Base-by-base conservation (phyloP, 176 grass and related monocot species). In the Paspalum notatum region DNA sequence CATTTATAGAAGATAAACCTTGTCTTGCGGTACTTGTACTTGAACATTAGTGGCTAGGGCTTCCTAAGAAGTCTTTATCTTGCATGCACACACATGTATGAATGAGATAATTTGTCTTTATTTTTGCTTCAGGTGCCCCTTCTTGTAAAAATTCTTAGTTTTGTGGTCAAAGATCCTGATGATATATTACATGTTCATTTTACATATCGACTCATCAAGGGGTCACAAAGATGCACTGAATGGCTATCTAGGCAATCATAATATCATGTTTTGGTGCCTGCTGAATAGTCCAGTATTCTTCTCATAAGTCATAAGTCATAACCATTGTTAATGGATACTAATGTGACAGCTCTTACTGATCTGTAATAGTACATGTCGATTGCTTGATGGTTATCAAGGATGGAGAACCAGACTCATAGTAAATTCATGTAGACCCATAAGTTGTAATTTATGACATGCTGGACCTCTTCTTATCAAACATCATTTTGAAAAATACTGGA, bases 81-180 rank as follows among this genome's bases (percentile, higher is more conserved):
- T 76, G 13, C 38, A 59, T 84, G 75, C 4, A 27, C n/a, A 17
- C 24, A 84, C 22, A 62, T 74, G 52, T 84, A 69, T 89, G 68
- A 46, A 84, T 68, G 12, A 20, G 14, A 39, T 27, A 71, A 59
- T 45, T 24, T 80, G 6, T 38, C 27, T 17, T 74, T 73, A 10
- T 7, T 72, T 87, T 66, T 42, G 4, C 7, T 66, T 66, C 7
- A 5, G 2, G 8, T 59, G 8, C 55, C n/a, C 27, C 21, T 51
- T 62, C 10, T 65, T 15, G 18, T 57, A 6, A 50, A 27, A 11
- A n/a, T 14, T 50, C 3, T 24, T 54, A 27, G 4, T 56, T 39
- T 16, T 69, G 6, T 63, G 55, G 13, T 77, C 24, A 55, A 56
- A 71, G 12, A 32, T 77, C 64, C 39, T 0, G 11, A 2, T 62